Base-by-base conservation (phyloP, 1,284 basidiomycete genomes). In the Ustilago vetiveriae region DNA sequence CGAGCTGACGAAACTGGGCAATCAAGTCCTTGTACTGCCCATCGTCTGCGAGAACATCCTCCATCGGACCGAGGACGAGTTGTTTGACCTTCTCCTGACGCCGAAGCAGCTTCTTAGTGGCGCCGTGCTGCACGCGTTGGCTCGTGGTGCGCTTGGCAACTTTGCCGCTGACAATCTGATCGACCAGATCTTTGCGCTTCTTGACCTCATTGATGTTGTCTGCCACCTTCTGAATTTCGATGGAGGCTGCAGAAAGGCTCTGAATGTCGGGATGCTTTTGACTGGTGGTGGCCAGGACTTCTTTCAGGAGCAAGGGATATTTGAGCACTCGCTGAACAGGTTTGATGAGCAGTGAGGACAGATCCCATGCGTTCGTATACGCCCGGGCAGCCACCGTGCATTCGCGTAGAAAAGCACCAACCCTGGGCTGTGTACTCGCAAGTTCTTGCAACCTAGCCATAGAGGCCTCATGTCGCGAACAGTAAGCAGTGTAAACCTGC, bases 181-280 rank as follows among this genome's bases (percentile, higher is more conserved):
- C 74, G 26, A 83, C 80, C 3, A 94, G 88, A 80, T 96, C 94
- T 70, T 89, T 89, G 22, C 92, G 85, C 54, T 93, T 85, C 75
- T 92, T 87, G 37, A 89, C 89, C 79, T 95, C 92, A 74, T 96
- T 95, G 42, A 97, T 90, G 62, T 89, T 88, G 67, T 88, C 85
- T 0, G 93, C 92, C 4, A 94, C 88, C 51, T 88, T 86, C 74
- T 91, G 88, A 79, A 94, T 89, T 74, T 86, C 86, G 59, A 83
- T 83, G 16, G 88, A 88, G 0, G 94, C 92, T 6, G 85, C 80
- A 26, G 85, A 84, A 23, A 94, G 85, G 44, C 85, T 85, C 40
- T 85, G 85, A 77, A 88, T 89, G 82, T 95, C 93, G 0, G 87
- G 85, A 80, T 94, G 92, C 11, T 84, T 83, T 23, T 89, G 87